These are phyloP conservation scores for Adansonia grandidieri DNA, from an alignment of 441 rosid species.

Conservation along the genomic window DNA sequence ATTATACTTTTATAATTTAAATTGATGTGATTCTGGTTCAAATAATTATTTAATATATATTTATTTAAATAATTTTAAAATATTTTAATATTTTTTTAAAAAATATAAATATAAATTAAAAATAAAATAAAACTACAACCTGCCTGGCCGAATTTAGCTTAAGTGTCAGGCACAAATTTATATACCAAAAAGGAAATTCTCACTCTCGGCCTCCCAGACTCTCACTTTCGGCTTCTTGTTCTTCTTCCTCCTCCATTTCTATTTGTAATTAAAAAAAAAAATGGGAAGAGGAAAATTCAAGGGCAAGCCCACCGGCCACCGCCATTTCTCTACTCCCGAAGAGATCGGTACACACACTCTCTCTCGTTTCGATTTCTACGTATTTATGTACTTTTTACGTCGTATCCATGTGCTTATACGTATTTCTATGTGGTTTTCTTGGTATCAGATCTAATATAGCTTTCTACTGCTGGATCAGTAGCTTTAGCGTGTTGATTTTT, in stretches of 20 bases:
- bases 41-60: no score
- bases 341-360: not conserved
- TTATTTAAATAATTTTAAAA: no score
- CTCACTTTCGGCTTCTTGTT: not conserved
- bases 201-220: not conserved
- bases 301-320: constrained; percentile 20
- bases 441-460: not conserved
- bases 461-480: constrained; percentile 3
- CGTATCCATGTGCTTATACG: not conserved
- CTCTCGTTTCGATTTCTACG: not conserved
- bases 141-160: no score
- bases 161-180: not conserved
- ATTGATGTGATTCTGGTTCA: no score
- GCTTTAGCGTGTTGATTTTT: not conserved
- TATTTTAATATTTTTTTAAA: no score
- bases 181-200: not conserved
- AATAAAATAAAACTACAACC: no score
- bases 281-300: constrained; percentile 21
- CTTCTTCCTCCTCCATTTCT: not conserved
- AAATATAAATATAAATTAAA: no score
- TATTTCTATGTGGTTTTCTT: not conserved
- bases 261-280: not conserved
- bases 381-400: not conserved
- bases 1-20: no score
- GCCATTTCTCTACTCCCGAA: constrained; percentile 18